phyloP scores from a whole-genome alignment of 2,329 filamentous ascomycete species.

The Phyllosticta paracitricarpa region DNA sequence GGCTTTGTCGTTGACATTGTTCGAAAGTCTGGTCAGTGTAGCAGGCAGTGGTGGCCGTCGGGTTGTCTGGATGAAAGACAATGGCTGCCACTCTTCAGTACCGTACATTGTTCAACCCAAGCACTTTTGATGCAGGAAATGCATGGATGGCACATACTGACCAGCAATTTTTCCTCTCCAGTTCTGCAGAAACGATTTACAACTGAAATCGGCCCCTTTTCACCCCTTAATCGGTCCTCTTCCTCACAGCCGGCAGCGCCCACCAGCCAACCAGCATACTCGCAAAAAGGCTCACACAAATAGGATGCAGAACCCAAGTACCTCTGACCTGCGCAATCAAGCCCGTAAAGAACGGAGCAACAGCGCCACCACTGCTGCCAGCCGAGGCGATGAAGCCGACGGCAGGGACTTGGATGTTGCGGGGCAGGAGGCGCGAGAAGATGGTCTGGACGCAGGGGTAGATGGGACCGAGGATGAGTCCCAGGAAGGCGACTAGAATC shows the following conservation, averaged over 20 bases:
- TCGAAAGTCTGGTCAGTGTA: no score
- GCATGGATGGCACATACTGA: no score
- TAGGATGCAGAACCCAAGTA: slow-evolving; percentile 55
- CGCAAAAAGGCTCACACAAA: slow-evolving; percentile 55
- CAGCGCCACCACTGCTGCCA: slow-evolving; percentile 55
- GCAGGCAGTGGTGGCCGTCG: no score
- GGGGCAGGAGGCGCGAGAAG: slow-evolving; percentile 51
- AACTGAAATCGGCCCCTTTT: no score
- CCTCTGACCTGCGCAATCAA: slow-evolving; percentile 52
- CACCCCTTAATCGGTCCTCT: slow-evolving; percentile 45
- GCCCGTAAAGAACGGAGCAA: slow-evolving; percentile 57
- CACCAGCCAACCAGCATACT: slow-evolving; percentile 60
- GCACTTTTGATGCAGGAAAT: no score
- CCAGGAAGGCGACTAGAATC: slow-evolving; percentile 48
- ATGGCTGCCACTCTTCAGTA: no score
- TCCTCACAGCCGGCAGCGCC: slow-evolving; percentile 44
- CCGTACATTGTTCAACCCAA: no score
- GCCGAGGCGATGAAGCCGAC: slow-evolving; percentile 61
- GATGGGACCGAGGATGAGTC: slow-evolving; percentile 65
- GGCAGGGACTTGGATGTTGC: slow-evolving; percentile 53
- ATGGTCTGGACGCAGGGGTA: slow-evolving; percentile 64
- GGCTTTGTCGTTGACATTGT: no score
- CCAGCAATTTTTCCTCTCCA: no score
- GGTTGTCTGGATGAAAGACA: no score
- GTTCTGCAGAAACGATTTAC: no score